Conservation (phyloP, 2,329 filamentous ascomycete genomes). For the Truncatella angustata region DNA sequence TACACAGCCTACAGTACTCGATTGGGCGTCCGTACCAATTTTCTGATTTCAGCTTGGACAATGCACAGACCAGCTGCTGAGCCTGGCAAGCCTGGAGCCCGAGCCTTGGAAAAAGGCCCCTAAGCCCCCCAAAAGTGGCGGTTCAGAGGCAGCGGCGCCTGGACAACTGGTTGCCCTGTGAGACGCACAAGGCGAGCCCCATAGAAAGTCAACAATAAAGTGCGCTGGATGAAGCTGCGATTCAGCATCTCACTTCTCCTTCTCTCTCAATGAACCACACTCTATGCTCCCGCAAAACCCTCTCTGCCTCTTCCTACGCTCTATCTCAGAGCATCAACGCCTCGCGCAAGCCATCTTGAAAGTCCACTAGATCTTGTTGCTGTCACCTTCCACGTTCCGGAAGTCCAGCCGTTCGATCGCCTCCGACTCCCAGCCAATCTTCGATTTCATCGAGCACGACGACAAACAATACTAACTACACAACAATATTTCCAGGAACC, state of each 20-base stretch:
- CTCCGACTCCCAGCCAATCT: constrained; percentile 41
- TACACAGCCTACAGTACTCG: no score
- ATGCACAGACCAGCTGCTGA: not conserved
- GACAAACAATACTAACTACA: constrained; percentile 44
- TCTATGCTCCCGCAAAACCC: constrained; percentile 14
- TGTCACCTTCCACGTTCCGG: constrained; percentile 17
- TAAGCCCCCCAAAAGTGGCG: no score
- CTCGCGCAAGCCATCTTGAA: constrained; percentile 31
- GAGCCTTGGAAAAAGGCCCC: no score
- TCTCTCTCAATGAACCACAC: not conserved
- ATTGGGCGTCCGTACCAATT: no score
- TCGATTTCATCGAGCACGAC: constrained; percentile 48
- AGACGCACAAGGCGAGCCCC: constrained; percentile 11
- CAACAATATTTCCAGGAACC: constrained; percentile 47
- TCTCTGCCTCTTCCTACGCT: no score
- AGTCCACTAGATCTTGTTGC: constrained; percentile 51
- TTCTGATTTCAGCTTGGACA: not conserved
- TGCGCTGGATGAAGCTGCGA: not conserved
- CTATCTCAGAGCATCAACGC: no score
- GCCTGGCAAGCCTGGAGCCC: no score
- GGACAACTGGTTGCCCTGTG: constrained; percentile 23
- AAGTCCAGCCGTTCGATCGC: constrained; percentile 43
- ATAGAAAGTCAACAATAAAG: constrained; percentile 11
- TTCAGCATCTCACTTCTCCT: not conserved
- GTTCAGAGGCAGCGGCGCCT: no score